Conservation (phyloP, 306 rosid genomes). For the Echinosophora koreensis region DNA sequence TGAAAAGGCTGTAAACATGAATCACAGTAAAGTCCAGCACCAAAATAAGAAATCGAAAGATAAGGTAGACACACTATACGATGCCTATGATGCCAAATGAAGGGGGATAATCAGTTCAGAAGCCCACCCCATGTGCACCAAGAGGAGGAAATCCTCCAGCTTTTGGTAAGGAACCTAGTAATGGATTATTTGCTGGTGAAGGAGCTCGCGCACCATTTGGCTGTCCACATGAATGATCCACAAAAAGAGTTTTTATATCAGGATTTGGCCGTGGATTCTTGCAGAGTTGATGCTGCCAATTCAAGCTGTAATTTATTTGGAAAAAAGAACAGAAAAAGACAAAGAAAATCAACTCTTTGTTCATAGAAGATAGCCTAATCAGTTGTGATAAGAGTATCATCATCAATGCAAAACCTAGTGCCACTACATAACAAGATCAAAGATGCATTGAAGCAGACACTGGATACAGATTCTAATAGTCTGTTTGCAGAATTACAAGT, state of each 20-base stretch:
- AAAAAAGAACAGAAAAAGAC: too few relatives aligned
- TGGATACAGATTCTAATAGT: neutral
- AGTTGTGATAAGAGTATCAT: neutral
- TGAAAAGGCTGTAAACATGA: constrained; percentile 81
- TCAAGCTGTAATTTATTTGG: constrained; percentile 69
- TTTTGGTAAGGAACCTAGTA: constrained; percentile 88
- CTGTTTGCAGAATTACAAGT: constrained; percentile 4
- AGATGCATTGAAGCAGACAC: constrained; percentile 3
- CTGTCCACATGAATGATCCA: constrained; percentile 98
- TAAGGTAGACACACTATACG: constrained; percentile 20
- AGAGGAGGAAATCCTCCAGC: constrained; percentile 96
- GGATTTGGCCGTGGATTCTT: constrained; percentile 99
- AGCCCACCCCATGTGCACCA: constrained; percentile 95
- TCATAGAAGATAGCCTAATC: constrained; percentile 24
- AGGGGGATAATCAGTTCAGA: constrained; percentile 40
- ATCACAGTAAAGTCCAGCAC: constrained; percentile 27
- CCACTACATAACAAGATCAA: constrained; percentile 15
- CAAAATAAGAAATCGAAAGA: constrained; percentile 26
- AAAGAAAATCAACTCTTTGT: constrained; percentile 38
- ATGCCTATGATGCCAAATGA: constrained; percentile 28
- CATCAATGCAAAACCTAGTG: constrained; percentile 15
- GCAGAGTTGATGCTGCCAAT: constrained; percentile 99
- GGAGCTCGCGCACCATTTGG: constrained; percentile 98
- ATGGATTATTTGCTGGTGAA: constrained; percentile 91
- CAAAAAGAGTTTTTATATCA: constrained; percentile 97